Conservation (phyloP, 148 eudicot species). For the Persicaria tinctoria region DNA sequence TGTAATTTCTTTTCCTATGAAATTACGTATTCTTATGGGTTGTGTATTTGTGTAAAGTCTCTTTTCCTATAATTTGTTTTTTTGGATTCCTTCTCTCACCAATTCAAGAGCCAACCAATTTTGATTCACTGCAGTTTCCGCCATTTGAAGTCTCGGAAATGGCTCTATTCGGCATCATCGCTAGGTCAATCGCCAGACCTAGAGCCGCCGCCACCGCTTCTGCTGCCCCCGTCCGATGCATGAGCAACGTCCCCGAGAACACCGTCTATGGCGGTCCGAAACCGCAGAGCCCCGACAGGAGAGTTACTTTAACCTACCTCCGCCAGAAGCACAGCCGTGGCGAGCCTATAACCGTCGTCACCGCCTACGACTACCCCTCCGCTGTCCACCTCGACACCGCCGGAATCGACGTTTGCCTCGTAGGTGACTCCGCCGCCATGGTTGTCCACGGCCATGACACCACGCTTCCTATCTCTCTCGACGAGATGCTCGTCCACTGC, state of each 20-base stretch:
- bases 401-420: conserved; percentile 77
- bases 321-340: conserved; percentile 55
- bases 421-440: conserved; percentile 94
- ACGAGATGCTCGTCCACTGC: conserved; percentile 92
- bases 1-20: too few relatives aligned
- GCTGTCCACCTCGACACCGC: conserved; percentile 84
- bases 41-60: too few relatives aligned
- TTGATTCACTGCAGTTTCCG: not conserved
- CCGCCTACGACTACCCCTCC: conserved; percentile 90
- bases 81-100: not conserved
- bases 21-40: too few relatives aligned
- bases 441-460: conserved; percentile 94
- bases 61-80: too few relatives aligned
- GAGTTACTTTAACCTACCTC: conserved; percentile 57
- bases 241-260: conserved; percentile 90
- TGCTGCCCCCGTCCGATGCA: not conserved
- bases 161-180: not conserved
- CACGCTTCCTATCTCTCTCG: conserved; percentile 70
- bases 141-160: not conserved
- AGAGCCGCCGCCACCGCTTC: not conserved
- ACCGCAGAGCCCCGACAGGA: conserved; percentile 52
- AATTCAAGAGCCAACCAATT: not conserved
- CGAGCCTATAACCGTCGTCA: conserved; percentile 72
- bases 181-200: not conserved
- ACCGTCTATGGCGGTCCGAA: conserved; percentile 93